A percentile compares a stretch with the other conserved stretches of the same genome.
phyloP scores from a whole-genome alignment of 2,329 filamentous ascomycete genomes.

The Colletotrichum liaoningense region DNA sequence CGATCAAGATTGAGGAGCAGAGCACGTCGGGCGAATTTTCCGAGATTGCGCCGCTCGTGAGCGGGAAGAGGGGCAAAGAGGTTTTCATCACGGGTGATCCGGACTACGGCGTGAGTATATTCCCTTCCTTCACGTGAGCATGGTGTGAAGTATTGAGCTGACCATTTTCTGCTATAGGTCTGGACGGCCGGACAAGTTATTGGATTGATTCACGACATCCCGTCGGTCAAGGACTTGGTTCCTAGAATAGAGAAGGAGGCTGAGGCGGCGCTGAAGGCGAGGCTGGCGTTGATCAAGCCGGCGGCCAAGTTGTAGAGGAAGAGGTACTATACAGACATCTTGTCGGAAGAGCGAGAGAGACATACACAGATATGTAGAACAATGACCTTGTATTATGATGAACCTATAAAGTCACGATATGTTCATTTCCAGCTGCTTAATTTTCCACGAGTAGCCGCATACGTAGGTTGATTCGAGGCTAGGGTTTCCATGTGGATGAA shows the following conservation, averaged over 20 bases:
- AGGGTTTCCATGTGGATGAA: neutral
- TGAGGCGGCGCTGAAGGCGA: slow-evolving; percentile 71
- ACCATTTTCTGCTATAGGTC: slow-evolving; percentile 64
- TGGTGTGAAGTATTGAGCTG: slow-evolving; percentile 16
- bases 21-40: slow-evolving; percentile 88
- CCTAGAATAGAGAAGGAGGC: slow-evolving; percentile 83
- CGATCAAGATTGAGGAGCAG: slow-evolving; percentile 84
- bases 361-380: slow-evolving; percentile 9
- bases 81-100: slow-evolving; percentile 94
- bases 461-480: neutral
- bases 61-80: slow-evolving; percentile 88
- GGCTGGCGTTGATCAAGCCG: slow-evolving; percentile 64
- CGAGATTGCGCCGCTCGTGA: slow-evolving; percentile 88
- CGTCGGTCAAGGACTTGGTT: slow-evolving; percentile 77
- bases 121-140: neutral
- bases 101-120: slow-evolving; percentile 81
- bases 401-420: neutral
- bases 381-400: neutral
- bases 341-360: neutral
- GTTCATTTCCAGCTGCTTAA: neutral
- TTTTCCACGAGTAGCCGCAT: too few species aligned
- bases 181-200: slow-evolving; percentile 99
- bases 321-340: too few species aligned
- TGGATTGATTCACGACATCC: slow-evolving; percentile 85
- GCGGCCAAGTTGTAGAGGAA: slow-evolving; percentile 67